These are phyloP conservation scores for Diutina scorzettiae DNA, from an alignment of 1,139 yeast genomes.

Conservation along the genomic window DNA sequence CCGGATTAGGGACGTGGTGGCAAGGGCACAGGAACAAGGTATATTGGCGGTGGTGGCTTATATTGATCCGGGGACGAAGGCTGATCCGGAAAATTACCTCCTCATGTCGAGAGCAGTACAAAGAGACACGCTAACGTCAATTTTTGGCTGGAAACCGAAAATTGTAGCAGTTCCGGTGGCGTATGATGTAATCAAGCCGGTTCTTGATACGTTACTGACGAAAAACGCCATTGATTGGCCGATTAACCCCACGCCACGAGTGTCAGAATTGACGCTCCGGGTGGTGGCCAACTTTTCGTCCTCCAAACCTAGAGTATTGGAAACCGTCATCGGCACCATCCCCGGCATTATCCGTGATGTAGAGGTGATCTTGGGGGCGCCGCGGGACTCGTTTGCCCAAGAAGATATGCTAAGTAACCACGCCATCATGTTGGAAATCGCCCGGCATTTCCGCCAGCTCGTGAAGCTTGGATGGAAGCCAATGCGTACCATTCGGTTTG, in stretches of 20 bases:
- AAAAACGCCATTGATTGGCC: constrained; percentile 7
- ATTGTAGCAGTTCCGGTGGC: constrained; percentile 19
- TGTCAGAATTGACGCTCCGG: constrained; percentile 20
- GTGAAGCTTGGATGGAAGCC: constrained; percentile 33
- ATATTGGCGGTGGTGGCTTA: constrained; percentile 21
- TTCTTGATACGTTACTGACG: constrained; percentile 17
- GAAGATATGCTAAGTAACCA: constrained; percentile 30
- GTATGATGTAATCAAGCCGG: constrained; percentile 19
- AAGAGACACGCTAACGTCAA: constrained; percentile 6
- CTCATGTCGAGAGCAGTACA: constrained; percentile 14
- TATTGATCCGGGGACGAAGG: constrained; percentile 10
- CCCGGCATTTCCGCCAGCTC: constrained; percentile 26
- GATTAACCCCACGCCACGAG: constrained; percentile 10
- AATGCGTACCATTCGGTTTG: constrained; percentile 27
- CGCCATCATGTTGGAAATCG: constrained; percentile 28
- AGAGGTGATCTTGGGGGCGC: constrained; percentile 30
- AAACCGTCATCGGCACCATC: constrained; percentile 25
- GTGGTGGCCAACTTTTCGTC: constrained; percentile 10
- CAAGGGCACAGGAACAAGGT: constrained; percentile 19
- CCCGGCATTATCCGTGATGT: constrained; percentile 32
- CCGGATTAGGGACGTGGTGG: constrained; percentile 17
- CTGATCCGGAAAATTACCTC: constrained; percentile 10
- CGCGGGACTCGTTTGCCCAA: constrained; percentile 28
- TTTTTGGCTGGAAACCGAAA: constrained; percentile 16
- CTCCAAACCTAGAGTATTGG: constrained; percentile 13